Base-by-base conservation (phyloP, 768 basidiomycete genomes). In the Lactarius hengduanensis region DNA sequence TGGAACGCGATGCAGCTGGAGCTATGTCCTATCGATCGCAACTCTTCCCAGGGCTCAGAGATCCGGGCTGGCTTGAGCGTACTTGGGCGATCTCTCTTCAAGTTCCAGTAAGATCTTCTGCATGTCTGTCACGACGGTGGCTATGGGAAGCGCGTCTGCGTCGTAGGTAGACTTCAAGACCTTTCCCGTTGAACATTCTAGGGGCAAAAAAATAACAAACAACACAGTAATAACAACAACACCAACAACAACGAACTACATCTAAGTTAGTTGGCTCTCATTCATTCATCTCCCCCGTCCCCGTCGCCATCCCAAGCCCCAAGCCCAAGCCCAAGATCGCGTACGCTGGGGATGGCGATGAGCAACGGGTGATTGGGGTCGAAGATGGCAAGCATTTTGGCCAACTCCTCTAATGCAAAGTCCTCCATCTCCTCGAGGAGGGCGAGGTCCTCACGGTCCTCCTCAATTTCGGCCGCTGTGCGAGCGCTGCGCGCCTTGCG, bases 391-490 rank as follows among this genome's bases (percentile, higher is more conserved):
- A 91, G 72, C 76, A 89, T 79, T 80, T 84, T 88, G 55, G 77
- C 82, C 86, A 92, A 91, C 73, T 92, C 91, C 73, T 92, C 90
- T 69, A 92, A 73, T 70, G 86, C 88, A 72, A 89, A 91, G 63
- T 90, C 90, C 74, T 92, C 91, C 77, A 92, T 87, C 79, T 94
- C 91, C 75, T 93, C 90, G 45, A 90, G 73, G 61, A 92, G 74
- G 74, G 83, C 83, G 70, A 90, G 76, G 69, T 92, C 90, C 68
- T 92, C 89, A 64, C 78, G 78, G 59, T 91, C 89, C 62, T 86
- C 83, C 63, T 79, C 78, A 69, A 72, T 62, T 61, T 73, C 76
- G 20, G 62, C 60, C 22, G 73, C 71, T 16, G 76, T 76, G 20
- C 80, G 71, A 64, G 79, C 75, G 5, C 80, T 75, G 26, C 91